Conservation (phyloP, 768 basidiomycete genomes). For the Suillus plorans region DNA sequence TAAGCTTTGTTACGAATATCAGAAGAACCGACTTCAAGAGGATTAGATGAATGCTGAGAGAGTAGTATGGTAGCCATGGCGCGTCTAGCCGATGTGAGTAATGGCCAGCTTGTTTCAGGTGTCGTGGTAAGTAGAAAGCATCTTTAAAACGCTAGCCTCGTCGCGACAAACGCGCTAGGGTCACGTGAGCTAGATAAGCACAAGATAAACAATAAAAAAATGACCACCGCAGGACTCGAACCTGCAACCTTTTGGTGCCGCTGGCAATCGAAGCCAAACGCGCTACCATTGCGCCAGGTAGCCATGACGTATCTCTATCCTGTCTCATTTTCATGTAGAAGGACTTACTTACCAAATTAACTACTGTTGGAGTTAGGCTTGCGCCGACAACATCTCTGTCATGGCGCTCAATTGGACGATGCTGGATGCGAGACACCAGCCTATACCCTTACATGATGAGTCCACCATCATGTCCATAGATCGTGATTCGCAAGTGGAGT, state of each 20-base stretch:
- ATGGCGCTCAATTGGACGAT: conserved; percentile 86
- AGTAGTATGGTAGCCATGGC: conserved; percentile 43
- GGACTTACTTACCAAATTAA: background rate
- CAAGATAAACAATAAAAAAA: conserved; percentile 16
- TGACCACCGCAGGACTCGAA: conserved; percentile 96
- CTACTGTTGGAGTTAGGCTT: background rate
- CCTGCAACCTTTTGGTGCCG: conserved; percentile 93
- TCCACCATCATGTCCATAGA: conserved; percentile 54
- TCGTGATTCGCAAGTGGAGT: conserved; percentile 48
- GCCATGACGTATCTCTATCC: conserved; percentile 35
- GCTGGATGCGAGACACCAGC: conserved; percentile 52
- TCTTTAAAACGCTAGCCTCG: too few relatives aligned
- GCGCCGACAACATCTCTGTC: conserved; percentile 1
- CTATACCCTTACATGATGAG: conserved; percentile 67
- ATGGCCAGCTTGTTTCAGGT: background rate
- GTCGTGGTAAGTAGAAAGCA: background rate
- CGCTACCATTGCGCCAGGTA: conserved; percentile 94
- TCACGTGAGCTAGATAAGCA: conserved; percentile 3
- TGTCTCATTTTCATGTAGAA: background rate
- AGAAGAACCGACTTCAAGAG: conserved; percentile 65
- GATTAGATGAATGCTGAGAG: conserved; percentile 75
- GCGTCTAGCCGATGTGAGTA: background rate
- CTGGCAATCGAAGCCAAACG: conserved; percentile 86
- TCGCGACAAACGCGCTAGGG: conserved; percentile 6
- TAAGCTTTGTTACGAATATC: conserved; percentile 52